Percentiles rank a stretch among this genome's conserved stretches.
Conservation (phyloP, 108 stramenopile species). For the Parmales sp. region DNA sequence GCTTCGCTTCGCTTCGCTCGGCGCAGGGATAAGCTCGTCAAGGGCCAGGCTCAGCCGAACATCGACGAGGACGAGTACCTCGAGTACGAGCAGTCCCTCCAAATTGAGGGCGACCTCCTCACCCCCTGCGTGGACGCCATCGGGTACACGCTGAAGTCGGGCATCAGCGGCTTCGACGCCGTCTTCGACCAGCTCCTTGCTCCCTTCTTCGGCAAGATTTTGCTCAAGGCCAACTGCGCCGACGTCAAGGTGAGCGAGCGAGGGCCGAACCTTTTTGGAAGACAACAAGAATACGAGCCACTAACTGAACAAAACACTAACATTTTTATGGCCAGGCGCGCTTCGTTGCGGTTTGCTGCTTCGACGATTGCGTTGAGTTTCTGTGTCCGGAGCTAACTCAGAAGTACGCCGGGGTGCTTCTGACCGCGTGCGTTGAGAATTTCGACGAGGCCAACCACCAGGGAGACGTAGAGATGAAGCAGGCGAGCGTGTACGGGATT, state of each 20-base stretch:
- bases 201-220: slow-evolving; percentile 43
- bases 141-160: slow-evolving; percentile 64
- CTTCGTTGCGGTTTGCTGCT: slow-evolving; percentile 55
- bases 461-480: slow-evolving; percentile 38
- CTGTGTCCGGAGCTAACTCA: slow-evolving; percentile 51
- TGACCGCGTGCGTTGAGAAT: slow-evolving; percentile 34
- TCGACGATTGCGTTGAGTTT: slow-evolving; percentile 70
- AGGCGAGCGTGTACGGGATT: slow-evolving; percentile 60
- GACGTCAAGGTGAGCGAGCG: background rate
- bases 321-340: slow-evolving; percentile 48
- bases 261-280: background rate
- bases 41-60: slow-evolving; percentile 18
- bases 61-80: slow-evolving; percentile 54
- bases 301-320: too few relatives aligned
- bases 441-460: slow-evolving; percentile 36
- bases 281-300: too few relatives aligned
- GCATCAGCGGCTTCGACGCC: slow-evolving; percentile 37
- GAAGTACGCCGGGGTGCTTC: slow-evolving; percentile 34
- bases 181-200: slow-evolving; percentile 45
- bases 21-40: slow-evolving; percentile 30
- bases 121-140: slow-evolving; percentile 65
- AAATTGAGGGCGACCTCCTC: slow-evolving; percentile 41
- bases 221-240: slow-evolving; percentile 23
- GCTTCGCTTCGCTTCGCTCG: too few relatives aligned
- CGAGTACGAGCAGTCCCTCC: slow-evolving; percentile 35